Base-by-base conservation (phyloP, 2,329 filamentous ascomycete genomes). In the Colletotrichum caudatum region DNA sequence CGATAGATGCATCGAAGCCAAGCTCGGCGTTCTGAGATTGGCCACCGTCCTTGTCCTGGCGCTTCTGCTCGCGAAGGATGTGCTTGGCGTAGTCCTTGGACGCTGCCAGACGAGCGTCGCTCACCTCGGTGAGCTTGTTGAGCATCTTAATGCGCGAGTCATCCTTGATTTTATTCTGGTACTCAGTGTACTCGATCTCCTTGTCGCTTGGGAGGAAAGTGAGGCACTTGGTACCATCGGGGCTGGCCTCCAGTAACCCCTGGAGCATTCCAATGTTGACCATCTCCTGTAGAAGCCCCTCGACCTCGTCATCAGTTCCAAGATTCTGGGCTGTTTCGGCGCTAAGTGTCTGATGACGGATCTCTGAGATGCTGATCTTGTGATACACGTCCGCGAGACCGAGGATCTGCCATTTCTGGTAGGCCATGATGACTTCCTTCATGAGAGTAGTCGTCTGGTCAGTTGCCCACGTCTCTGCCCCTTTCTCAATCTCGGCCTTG, bases 371-470 rank as follows among this genome's bases (percentile, higher is more conserved):
- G 20, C 87, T 86, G 44, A 91, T 82, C 73, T 88, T 88, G 64
- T 82, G 83, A 78, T 95, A 98, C 4, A 93, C 90, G 64, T 89
- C 87, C 56, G 91, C 90, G 35, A 98, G 85, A 71, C 90, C 90
- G 44, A 92, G 84, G 69, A 98, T 89, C 71, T 93, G 91, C 83
- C 92, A 94, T 76, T 91, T 90, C 75, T 93, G 90, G 78, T 95
- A 93, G 12, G 92, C 90, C 26, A 87, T 83, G 50, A 92, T 80
- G 14, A 95, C 91, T 78, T 94, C 90, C 5, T 84, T 82, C 16
- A 97, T 85, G 18, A 98, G 87, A 4, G 91, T 89, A 5, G 83
- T 80, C 77, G 97, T 98, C 58, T 89, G 89, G 76, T 98, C 94
- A 75, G 88, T 85, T 48, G 82, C 80, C 91, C 93, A 97, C 26